Evolutionary conservation across 2,329 filamentous ascomycete species (phyloP).

Genomic region (Neobulgaria alba): DNA sequence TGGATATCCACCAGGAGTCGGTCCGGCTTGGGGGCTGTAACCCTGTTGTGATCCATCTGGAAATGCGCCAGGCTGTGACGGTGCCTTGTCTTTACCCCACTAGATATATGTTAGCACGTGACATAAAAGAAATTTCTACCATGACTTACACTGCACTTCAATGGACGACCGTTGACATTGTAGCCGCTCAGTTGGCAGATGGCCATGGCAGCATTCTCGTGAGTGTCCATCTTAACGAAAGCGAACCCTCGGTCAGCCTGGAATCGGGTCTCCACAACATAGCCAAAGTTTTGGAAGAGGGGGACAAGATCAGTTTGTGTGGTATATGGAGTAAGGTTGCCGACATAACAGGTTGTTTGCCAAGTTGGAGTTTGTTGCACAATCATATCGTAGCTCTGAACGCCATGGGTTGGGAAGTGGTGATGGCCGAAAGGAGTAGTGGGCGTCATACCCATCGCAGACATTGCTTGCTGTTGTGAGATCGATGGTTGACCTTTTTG

Average conservation of each 20-base stretch:
- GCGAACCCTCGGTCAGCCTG: conserved; percentile 96
- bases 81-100: conserved; percentile 99
- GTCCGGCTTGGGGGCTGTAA: conserved; percentile 66
- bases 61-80: conserved; percentile 66
- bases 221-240: conserved; percentile 98
- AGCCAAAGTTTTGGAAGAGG: conserved; percentile 97
- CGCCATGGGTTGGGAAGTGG: conserved; percentile 93
- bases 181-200: conserved; percentile 98
- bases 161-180: conserved; percentile 89
- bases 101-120: conserved; percentile 37
- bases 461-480: conserved; percentile 94
- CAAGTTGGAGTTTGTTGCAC: conserved; percentile 89
- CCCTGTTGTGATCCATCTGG: conserved; percentile 66
- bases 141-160: conserved; percentile 93
- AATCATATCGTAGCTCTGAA: conserved; percentile 97
- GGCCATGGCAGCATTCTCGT: conserved; percentile 96
- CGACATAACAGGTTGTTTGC: conserved; percentile 98
- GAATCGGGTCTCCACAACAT: conserved; percentile 93
- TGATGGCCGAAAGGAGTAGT: conserved; percentile 95
- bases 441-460: conserved; percentile 94
- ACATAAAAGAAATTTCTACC: conserved; percentile 4
- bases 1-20: conserved; percentile 61
- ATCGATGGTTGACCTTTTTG: conserved; percentile 99
- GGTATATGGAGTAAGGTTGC: conserved; percentile 95
- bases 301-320: conserved; percentile 95